Conservation (phyloP, 2,329 filamentous ascomycete species). For the Fusarium robinianum region DNA sequence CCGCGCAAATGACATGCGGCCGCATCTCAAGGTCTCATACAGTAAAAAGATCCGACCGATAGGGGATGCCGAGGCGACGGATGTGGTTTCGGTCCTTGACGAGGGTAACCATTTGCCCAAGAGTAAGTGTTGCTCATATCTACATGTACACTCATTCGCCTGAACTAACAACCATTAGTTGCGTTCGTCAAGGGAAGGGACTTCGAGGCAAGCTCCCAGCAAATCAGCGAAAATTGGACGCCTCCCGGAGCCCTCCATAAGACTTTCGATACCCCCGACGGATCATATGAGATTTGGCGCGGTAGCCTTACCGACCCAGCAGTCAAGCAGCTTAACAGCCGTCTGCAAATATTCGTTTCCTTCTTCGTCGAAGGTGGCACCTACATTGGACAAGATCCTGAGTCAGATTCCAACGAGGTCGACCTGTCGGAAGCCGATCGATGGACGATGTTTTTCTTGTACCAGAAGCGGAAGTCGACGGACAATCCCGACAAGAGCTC, state of each 20-base stretch:
- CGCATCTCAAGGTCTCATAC: slow-evolving; percentile 72
- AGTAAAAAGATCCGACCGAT: slow-evolving; percentile 71
- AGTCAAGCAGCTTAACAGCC: slow-evolving; percentile 73
- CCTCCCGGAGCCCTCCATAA: slow-evolving; percentile 78
- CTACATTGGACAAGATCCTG: slow-evolving; percentile 59
- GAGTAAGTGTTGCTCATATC: slow-evolving; percentile 51
- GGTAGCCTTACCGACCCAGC: slow-evolving; percentile 71
- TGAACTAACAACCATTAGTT: slow-evolving; percentile 51
- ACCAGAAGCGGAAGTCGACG: slow-evolving; percentile 61
- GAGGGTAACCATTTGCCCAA: slow-evolving; percentile 70
- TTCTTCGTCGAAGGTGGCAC: slow-evolving; percentile 95
- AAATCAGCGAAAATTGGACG: slow-evolving; percentile 54
- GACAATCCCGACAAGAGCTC: slow-evolving; percentile 52
- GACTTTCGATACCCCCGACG: slow-evolving; percentile 63
- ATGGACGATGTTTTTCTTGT: slow-evolving; percentile 92
- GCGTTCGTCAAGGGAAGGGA: slow-evolving; percentile 67
- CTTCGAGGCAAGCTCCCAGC: slow-evolving; percentile 63
- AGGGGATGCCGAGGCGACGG: slow-evolving; percentile 69
- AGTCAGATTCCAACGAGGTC: slow-evolving; percentile 61
- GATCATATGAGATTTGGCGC: slow-evolving; percentile 82
- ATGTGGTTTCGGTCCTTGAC: slow-evolving; percentile 68
- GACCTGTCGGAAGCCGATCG: slow-evolving; percentile 75
- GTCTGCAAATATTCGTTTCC: slow-evolving; percentile 81
- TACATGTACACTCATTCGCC: background rate
- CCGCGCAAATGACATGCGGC: slow-evolving; percentile 73